Conservation (phyloP, 352 stramenopile genomes). For the Pythium pyrilobum region DNA sequence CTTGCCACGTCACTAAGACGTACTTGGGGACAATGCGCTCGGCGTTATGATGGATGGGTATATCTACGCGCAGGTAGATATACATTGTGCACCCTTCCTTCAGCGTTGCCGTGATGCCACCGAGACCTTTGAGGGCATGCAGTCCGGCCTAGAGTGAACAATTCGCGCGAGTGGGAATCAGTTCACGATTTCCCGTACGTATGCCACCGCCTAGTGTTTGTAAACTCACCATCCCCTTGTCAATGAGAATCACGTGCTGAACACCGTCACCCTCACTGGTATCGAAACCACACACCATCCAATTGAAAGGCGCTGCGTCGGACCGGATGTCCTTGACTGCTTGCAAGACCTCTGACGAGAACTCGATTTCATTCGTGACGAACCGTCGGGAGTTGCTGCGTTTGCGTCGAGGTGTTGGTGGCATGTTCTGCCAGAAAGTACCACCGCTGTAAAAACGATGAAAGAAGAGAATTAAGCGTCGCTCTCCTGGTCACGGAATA, state of each 20-base stretch:
- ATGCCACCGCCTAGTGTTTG: not conserved
- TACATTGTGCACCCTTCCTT: constrained; percentile 84
- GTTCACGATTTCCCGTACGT: too few species aligned
- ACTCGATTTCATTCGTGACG: constrained; percentile 80
- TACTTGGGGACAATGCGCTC: constrained; percentile 85
- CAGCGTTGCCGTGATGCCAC: constrained; percentile 65
- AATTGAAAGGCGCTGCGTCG: constrained; percentile 77
- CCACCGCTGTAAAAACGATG: constrained; percentile 35
- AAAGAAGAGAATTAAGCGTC: not conserved
- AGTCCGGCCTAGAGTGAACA: constrained; percentile 48
- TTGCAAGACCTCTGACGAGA: constrained; percentile 56
- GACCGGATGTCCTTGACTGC: constrained; percentile 81
- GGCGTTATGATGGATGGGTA: constrained; percentile 75
- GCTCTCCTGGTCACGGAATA: not conserved
- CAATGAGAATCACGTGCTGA: constrained; percentile 70
- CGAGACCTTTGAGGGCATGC: constrained; percentile 79
- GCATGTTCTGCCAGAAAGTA: constrained; percentile 44
- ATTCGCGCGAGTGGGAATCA: too few species aligned
- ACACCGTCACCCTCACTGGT: constrained; percentile 51
- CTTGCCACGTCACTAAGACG: constrained; percentile 83
- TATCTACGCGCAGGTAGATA: constrained; percentile 86
- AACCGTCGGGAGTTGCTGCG: constrained; percentile 66
- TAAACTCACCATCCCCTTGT: constrained; percentile 78
- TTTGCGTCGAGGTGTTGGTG: constrained; percentile 51
- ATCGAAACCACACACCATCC: constrained; percentile 80